Conservation (phyloP, 1,284 basidiomycete genomes). For the Polyporus tsugae region DNA sequence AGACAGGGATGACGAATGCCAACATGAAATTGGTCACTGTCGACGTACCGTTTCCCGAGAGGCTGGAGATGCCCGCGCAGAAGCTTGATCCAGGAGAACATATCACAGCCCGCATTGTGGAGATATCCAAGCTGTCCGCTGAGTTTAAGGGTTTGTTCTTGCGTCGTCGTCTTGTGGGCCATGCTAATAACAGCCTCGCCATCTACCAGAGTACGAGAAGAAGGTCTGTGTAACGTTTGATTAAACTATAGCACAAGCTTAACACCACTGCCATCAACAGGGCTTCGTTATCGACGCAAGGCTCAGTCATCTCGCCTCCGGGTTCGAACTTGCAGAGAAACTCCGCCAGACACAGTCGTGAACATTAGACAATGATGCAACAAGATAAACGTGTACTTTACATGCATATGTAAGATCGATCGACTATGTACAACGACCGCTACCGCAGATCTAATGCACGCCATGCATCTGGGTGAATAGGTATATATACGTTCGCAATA, state of each 20-base stretch:
- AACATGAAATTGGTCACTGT: constrained; percentile 82
- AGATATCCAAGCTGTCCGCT: constrained; percentile 66
- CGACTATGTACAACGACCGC: neutral
- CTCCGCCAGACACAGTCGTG: constrained; percentile 20
- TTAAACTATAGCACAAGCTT: constrained; percentile 18
- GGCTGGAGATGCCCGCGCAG: constrained; percentile 66
- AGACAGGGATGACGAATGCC: constrained; percentile 81
- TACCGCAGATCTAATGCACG: neutral
- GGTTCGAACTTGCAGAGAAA: constrained; percentile 63
- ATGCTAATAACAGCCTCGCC: neutral
- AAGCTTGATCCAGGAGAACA: constrained; percentile 85
- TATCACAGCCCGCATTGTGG: constrained; percentile 79
- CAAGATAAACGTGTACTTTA: constrained; percentile 1
- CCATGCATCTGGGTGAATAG: neutral
- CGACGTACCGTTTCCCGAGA: constrained; percentile 65
- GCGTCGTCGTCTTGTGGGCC: neutral
- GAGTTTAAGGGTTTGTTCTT: constrained; percentile 66
- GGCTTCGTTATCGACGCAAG: constrained; percentile 84
- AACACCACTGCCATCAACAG: constrained; percentile 41
- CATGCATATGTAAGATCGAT: neutral
- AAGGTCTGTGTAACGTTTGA: constrained; percentile 49
- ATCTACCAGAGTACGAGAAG: constrained; percentile 65
- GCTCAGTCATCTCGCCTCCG: constrained; percentile 76
- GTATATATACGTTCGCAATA: neutral
- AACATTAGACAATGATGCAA: neutral